Conservation (phyloP, 2,329 filamentous ascomycete species). For the Mycosphaerelloides madeirae region DNA sequence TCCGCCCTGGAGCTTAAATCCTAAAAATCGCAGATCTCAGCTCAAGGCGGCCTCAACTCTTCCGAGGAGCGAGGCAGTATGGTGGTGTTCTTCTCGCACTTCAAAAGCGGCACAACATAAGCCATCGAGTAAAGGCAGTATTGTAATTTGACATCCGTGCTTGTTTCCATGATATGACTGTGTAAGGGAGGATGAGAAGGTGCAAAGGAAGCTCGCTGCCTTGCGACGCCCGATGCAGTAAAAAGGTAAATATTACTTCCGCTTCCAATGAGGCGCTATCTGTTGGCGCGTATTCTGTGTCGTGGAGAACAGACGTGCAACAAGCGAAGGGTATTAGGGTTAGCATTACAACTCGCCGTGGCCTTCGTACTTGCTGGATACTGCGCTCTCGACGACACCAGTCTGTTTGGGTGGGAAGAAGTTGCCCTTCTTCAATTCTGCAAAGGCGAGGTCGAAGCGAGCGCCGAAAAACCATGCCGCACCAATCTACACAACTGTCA, state of each 20-base stretch:
- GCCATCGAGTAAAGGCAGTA: conserved; percentile 69
- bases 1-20: conserved; percentile 13
- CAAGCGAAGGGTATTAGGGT: background rate
- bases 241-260: background rate
- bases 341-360: conserved; percentile 27
- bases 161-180: conserved; percentile 2
- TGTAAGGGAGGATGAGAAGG: background rate
- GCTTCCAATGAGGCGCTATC: background rate
- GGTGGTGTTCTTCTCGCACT: conserved; percentile 69
- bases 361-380: conserved; percentile 18
- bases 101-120: conserved; percentile 87
- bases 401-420: conserved; percentile 15
- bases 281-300: background rate
- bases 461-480: conserved; percentile 76
- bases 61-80: conserved; percentile 21
- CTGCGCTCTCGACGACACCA: conserved; percentile 10
- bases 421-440: conserved; percentile 49
- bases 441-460: conserved; percentile 67
- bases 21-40: conserved; percentile 1
- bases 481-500: conserved; percentile 55
- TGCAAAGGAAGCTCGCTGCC: background rate
- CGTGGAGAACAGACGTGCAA: background rate
- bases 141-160: conserved; percentile 99
- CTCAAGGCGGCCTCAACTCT: conserved; percentile 20
- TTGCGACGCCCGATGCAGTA: conserved; percentile 1